Evolutionary conservation across 1,139 yeast species (phyloP), one percentile per base, ranked within the genome.

Genomic region (Yamadazyma mexicana): DNA sequence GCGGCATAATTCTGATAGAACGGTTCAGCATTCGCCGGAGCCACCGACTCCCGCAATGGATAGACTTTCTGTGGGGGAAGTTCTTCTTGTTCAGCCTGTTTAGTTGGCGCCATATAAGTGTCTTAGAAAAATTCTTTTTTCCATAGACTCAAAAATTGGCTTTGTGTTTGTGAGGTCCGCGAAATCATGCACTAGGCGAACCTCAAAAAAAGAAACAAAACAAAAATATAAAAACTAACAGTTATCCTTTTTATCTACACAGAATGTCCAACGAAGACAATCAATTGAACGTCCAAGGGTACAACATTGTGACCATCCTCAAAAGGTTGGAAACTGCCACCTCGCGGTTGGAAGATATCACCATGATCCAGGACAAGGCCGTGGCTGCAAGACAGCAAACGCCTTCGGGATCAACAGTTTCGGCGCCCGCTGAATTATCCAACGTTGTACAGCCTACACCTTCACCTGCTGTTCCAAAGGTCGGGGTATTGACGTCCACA

Each of bases 291-390:
- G 78, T 83, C 33, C 92, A 84, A 54, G 92, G 94, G 17, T 86
- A 83, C 67, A 87, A 86, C 59, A 74, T 87, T 46, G 87, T 85
- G 34, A 87, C 94, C 43, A 75, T 87, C 42, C 77, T 87, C 65
- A 87, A 87, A 56, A 68, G 96, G 49, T 76, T 89, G 54, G 97
- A 89, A 62, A 92, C 95, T 14, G 97, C 97, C 30, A 88, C 97
- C 11, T 84, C 96, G 11, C 79, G 97, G 38, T 78, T 89, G 54
- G 97, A 89, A 56, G 96, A 89, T 61, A 81, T 89, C 41, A 86
- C 95, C 17, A 77, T 86, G 42, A 83, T 77, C 58, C 96, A 87
- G 58, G 87, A 83, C 47, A 33, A 25, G 24, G 24, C 22, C 11
- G 51, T 54, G 40, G 34, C 50, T 12, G 31, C 31, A 4, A 23